A percentile compares a stretch with the other conserved stretches of the same genome.
Evolutionary conservation across 1,139 yeast species (phyloP).

Genomic region (Taiozyma onychis): DNA sequence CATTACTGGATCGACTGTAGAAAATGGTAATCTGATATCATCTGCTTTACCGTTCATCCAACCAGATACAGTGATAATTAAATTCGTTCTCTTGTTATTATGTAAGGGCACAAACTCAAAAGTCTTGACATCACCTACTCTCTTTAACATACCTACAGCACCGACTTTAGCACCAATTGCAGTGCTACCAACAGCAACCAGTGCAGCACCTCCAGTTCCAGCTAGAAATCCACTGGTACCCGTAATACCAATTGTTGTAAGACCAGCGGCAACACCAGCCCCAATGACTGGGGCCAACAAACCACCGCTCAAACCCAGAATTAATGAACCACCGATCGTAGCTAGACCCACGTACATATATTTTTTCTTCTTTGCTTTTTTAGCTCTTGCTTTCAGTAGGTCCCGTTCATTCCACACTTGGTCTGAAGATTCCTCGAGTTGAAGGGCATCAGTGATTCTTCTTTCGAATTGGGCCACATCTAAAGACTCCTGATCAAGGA

Average conservation of each 20-base stretch:
- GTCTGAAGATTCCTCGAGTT: slow-evolving; percentile 68
- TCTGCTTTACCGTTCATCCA: slow-evolving; percentile 97
- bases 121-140: slow-evolving; percentile 90
- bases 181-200: slow-evolving; percentile 89
- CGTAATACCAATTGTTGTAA: slow-evolving; percentile 87
- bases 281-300: slow-evolving; percentile 96
- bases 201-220: slow-evolving; percentile 95
- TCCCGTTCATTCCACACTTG: slow-evolving; percentile 75
- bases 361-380: slow-evolving; percentile 57
- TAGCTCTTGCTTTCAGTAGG: slow-evolving; percentile 65
- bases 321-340: slow-evolving; percentile 94
- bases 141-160: slow-evolving; percentile 70
- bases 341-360: slow-evolving; percentile 90
- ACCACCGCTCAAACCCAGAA: slow-evolving; percentile 93
- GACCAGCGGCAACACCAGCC: slow-evolving; percentile 96
- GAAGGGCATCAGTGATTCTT: slow-evolving; percentile 83
- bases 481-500: slow-evolving; percentile 49
- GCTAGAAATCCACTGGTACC: slow-evolving; percentile 92
- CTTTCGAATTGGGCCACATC: slow-evolving; percentile 89
- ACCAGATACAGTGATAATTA: slow-evolving; percentile 90
- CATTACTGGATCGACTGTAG: slow-evolving; percentile 96
- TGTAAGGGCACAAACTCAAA: slow-evolving; percentile 92
- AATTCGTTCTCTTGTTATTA: slow-evolving; percentile 81
- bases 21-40: slow-evolving; percentile 94
- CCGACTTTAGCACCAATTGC: slow-evolving; percentile 91